phyloP scores from a whole-genome alignment of 1,139 yeast genomes.

The Casaregolazyma suthepensis region DNA sequence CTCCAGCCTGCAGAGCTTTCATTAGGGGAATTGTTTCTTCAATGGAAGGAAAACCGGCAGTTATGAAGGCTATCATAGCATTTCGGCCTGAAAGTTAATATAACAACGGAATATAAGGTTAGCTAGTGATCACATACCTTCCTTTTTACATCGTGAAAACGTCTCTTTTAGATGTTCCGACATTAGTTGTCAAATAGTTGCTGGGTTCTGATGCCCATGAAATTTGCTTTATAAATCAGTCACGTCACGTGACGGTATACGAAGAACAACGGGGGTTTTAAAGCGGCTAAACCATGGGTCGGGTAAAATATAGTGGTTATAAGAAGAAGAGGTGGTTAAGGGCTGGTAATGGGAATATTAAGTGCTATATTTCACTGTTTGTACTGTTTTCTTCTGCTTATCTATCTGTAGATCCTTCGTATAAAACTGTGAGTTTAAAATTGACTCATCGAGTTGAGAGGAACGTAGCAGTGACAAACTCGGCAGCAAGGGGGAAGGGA shows the following conservation, averaged over 20 bases:
- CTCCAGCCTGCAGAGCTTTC: conserved; percentile 87
- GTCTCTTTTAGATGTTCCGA: conserved; percentile 63
- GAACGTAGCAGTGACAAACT: not conserved
- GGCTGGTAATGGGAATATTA: not conserved
- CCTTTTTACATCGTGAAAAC: conserved; percentile 62
- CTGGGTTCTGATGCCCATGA: not conserved
- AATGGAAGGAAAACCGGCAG: conserved; percentile 88
- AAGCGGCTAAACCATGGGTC: not conserved
- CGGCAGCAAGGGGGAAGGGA: no score
- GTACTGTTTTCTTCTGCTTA: not conserved
- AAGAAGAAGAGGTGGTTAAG: not conserved
- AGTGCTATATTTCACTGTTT: not conserved
- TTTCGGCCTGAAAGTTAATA: conserved; percentile 44
- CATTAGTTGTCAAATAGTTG: conserved; percentile 38
- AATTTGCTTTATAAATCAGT: not conserved
- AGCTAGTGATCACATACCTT: conserved; percentile 31
- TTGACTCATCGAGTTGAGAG: not conserved
- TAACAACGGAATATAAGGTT: not conserved
- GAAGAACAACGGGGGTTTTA: not conserved
- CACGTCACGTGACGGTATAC: not conserved
- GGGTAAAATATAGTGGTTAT: not conserved
- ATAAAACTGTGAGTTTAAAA: not conserved
- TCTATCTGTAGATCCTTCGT: not conserved
- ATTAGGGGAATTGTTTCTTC: conserved; percentile 84
- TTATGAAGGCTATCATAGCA: conserved; percentile 85